These are phyloP conservation scores for Colletotrichum chlorophyti DNA, from an alignment of 2,329 filamentous ascomycete genomes.

Conservation along the genomic window DNA sequence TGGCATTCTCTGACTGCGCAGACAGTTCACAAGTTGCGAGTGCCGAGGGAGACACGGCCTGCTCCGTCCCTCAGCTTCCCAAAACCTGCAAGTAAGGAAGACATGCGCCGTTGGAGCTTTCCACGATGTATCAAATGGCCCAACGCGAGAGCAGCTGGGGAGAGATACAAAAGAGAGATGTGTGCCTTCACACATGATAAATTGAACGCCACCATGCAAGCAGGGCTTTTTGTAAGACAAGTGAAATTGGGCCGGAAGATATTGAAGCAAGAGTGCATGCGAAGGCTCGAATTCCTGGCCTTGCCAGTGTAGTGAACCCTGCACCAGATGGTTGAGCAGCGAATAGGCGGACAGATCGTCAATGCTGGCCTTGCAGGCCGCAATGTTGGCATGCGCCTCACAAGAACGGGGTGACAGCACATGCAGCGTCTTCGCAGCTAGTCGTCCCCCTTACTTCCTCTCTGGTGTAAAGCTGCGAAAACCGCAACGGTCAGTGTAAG, in stretches of 20 bases:
- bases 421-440: background rate
- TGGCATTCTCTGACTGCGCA: too few relatives aligned
- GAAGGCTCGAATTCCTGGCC: constrained; percentile 5
- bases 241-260: background rate
- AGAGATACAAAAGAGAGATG: background rate
- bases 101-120: background rate
- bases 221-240: constrained; percentile 16
- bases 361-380: constrained; percentile 13
- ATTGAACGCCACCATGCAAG: constrained; percentile 18
- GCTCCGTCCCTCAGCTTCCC: too few relatives aligned
- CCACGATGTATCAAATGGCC: background rate
- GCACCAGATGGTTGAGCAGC: background rate
- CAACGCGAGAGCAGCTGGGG: background rate
- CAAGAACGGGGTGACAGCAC: constrained; percentile 1
- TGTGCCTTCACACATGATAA: background rate
- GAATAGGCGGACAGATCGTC: background rate
- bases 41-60: too few relatives aligned
- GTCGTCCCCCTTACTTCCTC: background rate
- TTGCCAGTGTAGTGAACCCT: background rate
- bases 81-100: too few relatives aligned
- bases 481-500: background rate
- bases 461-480: background rate
- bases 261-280: background rate
- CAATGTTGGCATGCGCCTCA: background rate
- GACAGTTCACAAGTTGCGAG: background rate